Base-by-base conservation (phyloP, 1,139 yeast genomes). In the Candida sp. region DNA sequence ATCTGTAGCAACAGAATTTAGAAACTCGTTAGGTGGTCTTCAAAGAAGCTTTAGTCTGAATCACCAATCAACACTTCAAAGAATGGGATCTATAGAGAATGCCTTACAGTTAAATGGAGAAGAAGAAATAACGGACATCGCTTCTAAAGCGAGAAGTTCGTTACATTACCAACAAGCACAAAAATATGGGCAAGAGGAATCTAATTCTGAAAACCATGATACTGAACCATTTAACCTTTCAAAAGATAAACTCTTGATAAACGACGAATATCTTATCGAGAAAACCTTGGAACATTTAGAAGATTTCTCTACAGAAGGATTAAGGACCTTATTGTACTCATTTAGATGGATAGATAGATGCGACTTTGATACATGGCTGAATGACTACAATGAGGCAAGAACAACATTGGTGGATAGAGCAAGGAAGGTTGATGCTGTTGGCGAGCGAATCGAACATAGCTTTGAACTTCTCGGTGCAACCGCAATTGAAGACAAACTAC, bases 401-500 rank as follows among this genome's bases (percentile, higher is more conserved):
- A 82, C 91, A 0, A 79, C 96, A 4, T 66, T 93, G 39, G 74
- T 67, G 1, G 79, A 89, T 51, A 79, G 99, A 41, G 74, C 82
- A 3, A 63, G 69, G 40, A 74, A 82, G 53, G 81, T 91, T 39
- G 96, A 88, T 50, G 69, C 70, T 30, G 79, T 83, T 5, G 98
- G 98, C 21, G 86, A 77, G 36, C 60, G 72, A 44, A 70, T 93
- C 45, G 99, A 95, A 61, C 64, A 61, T 9, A 74, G 77, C 27
- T 68, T 93, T 37, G 84, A 78, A 45, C 66, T 93, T 19, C 63
- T 85, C 11, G 99, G 99, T 6, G 97, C 97, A 2, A 90, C 98
- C 3, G 99, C 98, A 0, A 93, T 95, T 50, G 99, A 95, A 61
- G 99, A 95, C 59, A 95, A 93, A 59, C 73, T 95, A 39, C 99